Evolutionary conservation across 352 stramenopile species (phyloP).

Genomic region (Globisporangium spinosum): DNA sequence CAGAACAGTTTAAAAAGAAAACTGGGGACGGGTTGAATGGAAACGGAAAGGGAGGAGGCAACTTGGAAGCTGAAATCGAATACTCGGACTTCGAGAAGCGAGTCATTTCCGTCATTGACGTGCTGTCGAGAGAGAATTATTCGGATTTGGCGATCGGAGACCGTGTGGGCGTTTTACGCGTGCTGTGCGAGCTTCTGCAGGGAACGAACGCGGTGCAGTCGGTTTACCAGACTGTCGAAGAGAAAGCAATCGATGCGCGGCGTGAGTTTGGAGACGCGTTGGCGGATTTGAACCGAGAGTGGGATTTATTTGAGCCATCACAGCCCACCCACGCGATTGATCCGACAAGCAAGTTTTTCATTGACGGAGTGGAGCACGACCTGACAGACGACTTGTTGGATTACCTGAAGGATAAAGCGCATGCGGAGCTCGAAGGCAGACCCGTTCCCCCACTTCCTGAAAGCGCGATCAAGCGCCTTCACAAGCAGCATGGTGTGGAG

Average conservation of each 20-base stretch:
- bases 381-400: conserved; percentile 67
- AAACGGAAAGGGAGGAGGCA: conserved; percentile 13
- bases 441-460: conserved; percentile 43
- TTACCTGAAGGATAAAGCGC: conserved; percentile 61
- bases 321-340: conserved; percentile 47
- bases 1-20: conserved; percentile 53
- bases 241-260: conserved; percentile 54
- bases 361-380: conserved; percentile 66
- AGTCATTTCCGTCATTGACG: conserved; percentile 48
- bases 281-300: conserved; percentile 59
- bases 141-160: conserved; percentile 46
- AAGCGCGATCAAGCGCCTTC: conserved; percentile 30
- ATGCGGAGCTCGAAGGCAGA: conserved; percentile 52
- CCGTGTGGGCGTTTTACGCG: conserved; percentile 51
- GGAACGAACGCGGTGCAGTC: conserved; percentile 49
- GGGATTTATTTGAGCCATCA: conserved; percentile 48
- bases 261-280: conserved; percentile 49
- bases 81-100: conserved; percentile 66
- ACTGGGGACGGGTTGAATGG: conserved; percentile 20
- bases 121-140: conserved; percentile 72
- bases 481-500: conserved; percentile 13
- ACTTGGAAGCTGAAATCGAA: conserved; percentile 33
- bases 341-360: conserved; percentile 61
- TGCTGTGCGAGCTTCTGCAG: conserved; percentile 68
- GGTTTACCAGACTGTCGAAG: conserved; percentile 59